Evolutionary conservation across 2,329 filamentous ascomycete species (phyloP), one percentile per base, ranked within the genome.

Genomic region (Cordyceps militaris): DNA sequence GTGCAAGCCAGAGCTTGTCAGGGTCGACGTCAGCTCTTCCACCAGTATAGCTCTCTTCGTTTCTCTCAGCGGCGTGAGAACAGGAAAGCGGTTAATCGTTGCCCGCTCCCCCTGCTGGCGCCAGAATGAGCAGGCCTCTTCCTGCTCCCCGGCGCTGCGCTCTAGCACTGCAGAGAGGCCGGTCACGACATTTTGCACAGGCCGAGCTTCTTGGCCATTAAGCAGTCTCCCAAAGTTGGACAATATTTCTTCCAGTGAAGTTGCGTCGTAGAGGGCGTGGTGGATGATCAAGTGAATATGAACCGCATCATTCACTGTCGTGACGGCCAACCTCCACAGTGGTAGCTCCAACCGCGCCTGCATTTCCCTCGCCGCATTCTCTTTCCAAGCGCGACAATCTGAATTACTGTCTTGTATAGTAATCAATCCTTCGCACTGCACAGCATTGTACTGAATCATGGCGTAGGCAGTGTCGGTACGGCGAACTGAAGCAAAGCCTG

Each of bases 201-300:
- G 44, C 21, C 3, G 23, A 9, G 24, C 54, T 44, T 13, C 53
- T n/a, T 4, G 34, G 16, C 1, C 63, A 52, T 5, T 60, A 21
- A 9, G 58, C 47, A 8, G 65, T 65, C 3, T 62, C 55, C 5
- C 78, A 16, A 96, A 74, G 63, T 87, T 82, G 0, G 74, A 66
- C 2, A 96, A 71, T 1, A 97, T 78, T 0, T 76, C 66, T 3
- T 81, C 75, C 11, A 97, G 73, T 9, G 90, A 91, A 42, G 83
- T 78, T 0, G 91, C 92, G 73, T 97, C 92, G 63, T 95, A 97
- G 0, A 97, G 74, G 0, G 89, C 88, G 71, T 97, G 92, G 61
- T 95, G 87, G 3, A 91, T 77, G 1, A 75, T 67, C 4, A 84
- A 61, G 48, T 79, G 73, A 70, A 80, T 76, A 14, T 14, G 19